A percentile compares a stretch with the other conserved stretches of the same genome.
Evolutionary conservation across 2,329 filamentous ascomycete genomes (phyloP).

Genomic region (Capronia epimyces): DNA sequence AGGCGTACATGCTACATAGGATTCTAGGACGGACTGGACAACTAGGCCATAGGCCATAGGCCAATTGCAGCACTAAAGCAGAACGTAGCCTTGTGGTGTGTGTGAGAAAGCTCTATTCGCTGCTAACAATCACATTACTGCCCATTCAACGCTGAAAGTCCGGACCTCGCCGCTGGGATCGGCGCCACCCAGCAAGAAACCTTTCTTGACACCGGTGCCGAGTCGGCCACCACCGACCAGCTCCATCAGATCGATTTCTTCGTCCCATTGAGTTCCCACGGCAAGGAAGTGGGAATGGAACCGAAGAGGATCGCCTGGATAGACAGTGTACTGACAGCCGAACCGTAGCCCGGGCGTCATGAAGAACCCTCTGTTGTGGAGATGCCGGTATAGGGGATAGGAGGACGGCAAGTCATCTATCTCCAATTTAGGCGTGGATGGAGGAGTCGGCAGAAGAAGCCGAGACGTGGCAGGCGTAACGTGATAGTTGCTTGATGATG

Average conservation of each 20-base stretch:
- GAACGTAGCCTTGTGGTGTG: background rate
- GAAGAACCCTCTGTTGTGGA: slow-evolving; percentile 76
- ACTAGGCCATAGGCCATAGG: no score
- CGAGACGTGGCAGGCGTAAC: slow-evolving; percentile 50
- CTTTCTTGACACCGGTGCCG: slow-evolving; percentile 94
- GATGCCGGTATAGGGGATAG: slow-evolving; percentile 72
- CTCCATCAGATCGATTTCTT: slow-evolving; percentile 77
- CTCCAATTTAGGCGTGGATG: slow-evolving; percentile 24
- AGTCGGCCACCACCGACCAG: slow-evolving; percentile 79
- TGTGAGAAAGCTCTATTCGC: background rate
- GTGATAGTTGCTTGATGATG: slow-evolving; percentile 18
- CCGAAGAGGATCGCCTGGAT: slow-evolving; percentile 87
- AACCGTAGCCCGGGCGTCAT: slow-evolving; percentile 90
- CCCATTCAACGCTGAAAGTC: slow-evolving; percentile 88
- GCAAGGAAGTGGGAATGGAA: slow-evolving; percentile 95
- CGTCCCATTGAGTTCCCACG: slow-evolving; percentile 78
- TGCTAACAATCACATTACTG: slow-evolving; percentile 32
- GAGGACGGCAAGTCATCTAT: slow-evolving; percentile 43
- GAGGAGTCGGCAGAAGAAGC: slow-evolving; percentile 39
- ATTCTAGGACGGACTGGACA: no score
- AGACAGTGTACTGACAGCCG: slow-evolving; percentile 88
- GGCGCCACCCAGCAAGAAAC: slow-evolving; percentile 73
- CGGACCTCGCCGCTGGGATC: slow-evolving; percentile 45
- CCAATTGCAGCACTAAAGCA: background rate
- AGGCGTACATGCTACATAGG: no score